These are phyloP conservation scores for Linderina pennispora DNA, from an alignment of 192 early-diverging fungal species.

Conservation along the genomic window DNA sequence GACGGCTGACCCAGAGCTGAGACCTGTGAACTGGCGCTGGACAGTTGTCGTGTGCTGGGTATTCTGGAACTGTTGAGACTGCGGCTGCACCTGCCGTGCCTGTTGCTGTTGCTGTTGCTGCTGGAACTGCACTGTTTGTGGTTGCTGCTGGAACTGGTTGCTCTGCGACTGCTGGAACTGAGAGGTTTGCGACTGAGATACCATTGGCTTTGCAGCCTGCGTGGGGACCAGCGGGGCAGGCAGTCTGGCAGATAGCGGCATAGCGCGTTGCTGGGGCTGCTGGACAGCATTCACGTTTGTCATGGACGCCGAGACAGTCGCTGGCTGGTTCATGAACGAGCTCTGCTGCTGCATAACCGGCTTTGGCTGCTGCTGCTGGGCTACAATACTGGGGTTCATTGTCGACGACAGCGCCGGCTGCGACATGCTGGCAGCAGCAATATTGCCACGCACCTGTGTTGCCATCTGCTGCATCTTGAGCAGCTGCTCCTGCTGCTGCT, in stretches of 20 bases:
- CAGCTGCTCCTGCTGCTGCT: constrained; percentile 42
- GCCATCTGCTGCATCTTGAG: constrained; percentile 48
- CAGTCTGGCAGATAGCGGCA: constrained; percentile 29
- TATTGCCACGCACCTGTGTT: constrained; percentile 11
- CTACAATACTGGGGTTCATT: constrained; percentile 1
- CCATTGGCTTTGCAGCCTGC: constrained; percentile 12
- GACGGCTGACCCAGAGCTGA: background rate
- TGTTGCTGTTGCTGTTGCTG: constrained; percentile 6
- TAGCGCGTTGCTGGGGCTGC: constrained; percentile 14
- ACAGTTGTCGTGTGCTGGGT: background rate
- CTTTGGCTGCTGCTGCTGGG: constrained; percentile 7
- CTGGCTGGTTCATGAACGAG: constrained; percentile 1
- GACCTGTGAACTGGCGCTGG: constrained; percentile 9
- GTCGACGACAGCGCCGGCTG: background rate
- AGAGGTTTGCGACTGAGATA: constrained; percentile 3
- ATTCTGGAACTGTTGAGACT: background rate
- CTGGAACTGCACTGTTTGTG: constrained; percentile 1
- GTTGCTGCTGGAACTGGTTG: constrained; percentile 8
- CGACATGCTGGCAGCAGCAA: background rate
- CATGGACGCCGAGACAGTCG: constrained; percentile 3
- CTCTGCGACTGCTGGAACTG: constrained; percentile 6
- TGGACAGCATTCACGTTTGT: background rate
- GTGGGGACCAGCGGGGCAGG: constrained; percentile 39
- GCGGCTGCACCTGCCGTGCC: background rate
- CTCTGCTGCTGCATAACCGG: constrained; percentile 5